Conservation (phyloP, 2,329 filamentous ascomycete genomes). For the Cladobotryum mycophilum region DNA sequence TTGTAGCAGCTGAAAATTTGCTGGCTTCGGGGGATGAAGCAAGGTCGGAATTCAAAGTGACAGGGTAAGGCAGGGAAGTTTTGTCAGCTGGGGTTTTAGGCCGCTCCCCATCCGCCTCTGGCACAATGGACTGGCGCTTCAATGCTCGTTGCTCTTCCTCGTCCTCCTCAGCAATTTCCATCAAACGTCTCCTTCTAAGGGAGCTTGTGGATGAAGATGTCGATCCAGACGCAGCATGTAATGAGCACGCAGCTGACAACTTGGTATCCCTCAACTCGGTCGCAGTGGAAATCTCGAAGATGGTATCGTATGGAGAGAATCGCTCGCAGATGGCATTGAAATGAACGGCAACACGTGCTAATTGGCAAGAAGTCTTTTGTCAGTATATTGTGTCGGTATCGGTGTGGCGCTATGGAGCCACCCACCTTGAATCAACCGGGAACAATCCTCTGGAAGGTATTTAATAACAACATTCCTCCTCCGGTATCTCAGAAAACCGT, state of each 20-base stretch:
- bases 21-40: constrained; percentile 44
- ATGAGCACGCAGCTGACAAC: constrained; percentile 78
- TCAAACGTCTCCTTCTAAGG: constrained; percentile 66
- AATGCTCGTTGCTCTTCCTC: constrained; percentile 63
- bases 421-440: constrained; percentile 85
- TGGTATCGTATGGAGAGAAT: constrained; percentile 81
- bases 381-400: constrained; percentile 1
- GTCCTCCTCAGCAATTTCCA: constrained; percentile 91
- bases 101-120: constrained; percentile 33
- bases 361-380: constrained; percentile 7
- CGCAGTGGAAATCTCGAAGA: constrained; percentile 67
- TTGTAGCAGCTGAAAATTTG: constrained; percentile 41
- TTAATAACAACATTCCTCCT: constrained; percentile 87
- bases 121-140: constrained; percentile 52
- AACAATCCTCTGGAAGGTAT: constrained; percentile 86
- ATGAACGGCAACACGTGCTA: constrained; percentile 76
- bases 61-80: constrained; percentile 25
- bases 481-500: constrained; percentile 84
- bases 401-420: constrained; percentile 7
- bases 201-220: constrained; percentile 81
- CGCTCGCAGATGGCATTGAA: constrained; percentile 61
- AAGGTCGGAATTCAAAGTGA: constrained; percentile 47
- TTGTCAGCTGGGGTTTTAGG: constrained; percentile 23
- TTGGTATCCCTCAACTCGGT: constrained; percentile 82
- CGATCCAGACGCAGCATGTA: constrained; percentile 82